Conservation (phyloP, 257 asterid genomes). For the Echium plantagineum region DNA sequence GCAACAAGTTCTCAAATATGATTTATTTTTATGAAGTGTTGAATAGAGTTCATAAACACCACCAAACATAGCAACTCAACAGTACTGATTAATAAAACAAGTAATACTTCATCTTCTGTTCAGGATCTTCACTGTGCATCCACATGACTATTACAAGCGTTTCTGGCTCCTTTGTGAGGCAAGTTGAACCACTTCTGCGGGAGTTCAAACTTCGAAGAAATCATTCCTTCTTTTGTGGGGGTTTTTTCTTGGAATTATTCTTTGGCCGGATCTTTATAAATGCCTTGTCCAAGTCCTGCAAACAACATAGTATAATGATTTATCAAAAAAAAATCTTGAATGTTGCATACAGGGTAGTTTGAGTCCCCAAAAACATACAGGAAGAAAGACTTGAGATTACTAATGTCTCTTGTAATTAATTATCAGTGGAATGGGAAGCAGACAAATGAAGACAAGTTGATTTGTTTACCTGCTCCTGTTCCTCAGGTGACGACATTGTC, state of each 20-base stretch:
- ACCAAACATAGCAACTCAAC: too few species aligned
- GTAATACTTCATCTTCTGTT: too few species aligned
- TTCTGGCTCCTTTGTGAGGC: background rate
- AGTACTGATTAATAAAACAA: too few species aligned
- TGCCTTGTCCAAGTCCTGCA: conserved; percentile 68
- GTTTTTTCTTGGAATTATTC: conserved; percentile 69
- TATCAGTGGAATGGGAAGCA: background rate
- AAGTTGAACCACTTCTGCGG: background rate
- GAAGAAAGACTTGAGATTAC: too few species aligned
- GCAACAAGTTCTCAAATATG: too few species aligned
- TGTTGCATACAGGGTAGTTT: too few species aligned
- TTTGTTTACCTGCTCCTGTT: conserved; percentile 23
- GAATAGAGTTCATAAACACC: too few species aligned
- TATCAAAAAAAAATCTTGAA: too few species aligned
- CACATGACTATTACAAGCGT: too few species aligned
- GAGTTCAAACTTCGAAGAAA: background rate
- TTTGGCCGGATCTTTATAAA: conserved; percentile 59
- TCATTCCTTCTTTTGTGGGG: conserved; percentile 26
- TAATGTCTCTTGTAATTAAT: background rate
- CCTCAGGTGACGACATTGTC: conserved; percentile 27
- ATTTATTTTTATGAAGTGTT: too few species aligned
- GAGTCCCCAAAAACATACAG: too few species aligned
- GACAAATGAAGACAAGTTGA: background rate
- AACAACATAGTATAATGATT: conserved; percentile 3
- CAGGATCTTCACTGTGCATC: too few species aligned